Evolutionary conservation across 805 yeast species (phyloP).

Genomic region (Zygotorulaspora danielsina): DNA sequence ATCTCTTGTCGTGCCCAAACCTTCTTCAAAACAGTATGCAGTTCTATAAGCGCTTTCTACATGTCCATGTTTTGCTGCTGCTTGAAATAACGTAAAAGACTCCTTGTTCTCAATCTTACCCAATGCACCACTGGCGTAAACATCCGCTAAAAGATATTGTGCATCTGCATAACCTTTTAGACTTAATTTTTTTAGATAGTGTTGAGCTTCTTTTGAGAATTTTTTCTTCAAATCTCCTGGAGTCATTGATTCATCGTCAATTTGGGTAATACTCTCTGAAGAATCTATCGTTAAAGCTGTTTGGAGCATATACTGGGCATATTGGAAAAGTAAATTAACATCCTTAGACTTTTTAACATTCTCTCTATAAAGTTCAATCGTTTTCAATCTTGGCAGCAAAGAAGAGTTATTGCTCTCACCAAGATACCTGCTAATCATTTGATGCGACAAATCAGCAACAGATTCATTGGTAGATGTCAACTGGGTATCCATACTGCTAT

Average conservation of each 20-base stretch:
- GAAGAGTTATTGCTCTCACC: slow-evolving; percentile 46
- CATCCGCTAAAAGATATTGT: slow-evolving; percentile 89
- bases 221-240: slow-evolving; percentile 43
- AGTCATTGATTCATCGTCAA: slow-evolving; percentile 5
- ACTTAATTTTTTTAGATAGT: slow-evolving; percentile 62
- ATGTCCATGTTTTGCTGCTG: slow-evolving; percentile 93
- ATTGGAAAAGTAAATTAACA: slow-evolving; percentile 81
- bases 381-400: slow-evolving; percentile 70
- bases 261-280: slow-evolving; percentile 10
- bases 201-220: slow-evolving; percentile 71
- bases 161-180: slow-evolving; percentile 85
- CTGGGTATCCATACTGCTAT: slow-evolving; percentile 33
- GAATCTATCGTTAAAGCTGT: slow-evolving; percentile 64
- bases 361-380: slow-evolving; percentile 79
- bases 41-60: slow-evolving; percentile 88
- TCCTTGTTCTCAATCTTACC: slow-evolving; percentile 76
- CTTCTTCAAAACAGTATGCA: slow-evolving; percentile 88
- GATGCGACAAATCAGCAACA: slow-evolving; percentile 50
- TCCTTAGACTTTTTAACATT: slow-evolving; percentile 83
- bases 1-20: slow-evolving; percentile 87
- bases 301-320: slow-evolving; percentile 85
- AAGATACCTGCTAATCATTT: slow-evolving; percentile 47
- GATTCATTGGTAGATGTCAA: slow-evolving; percentile 39
- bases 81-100: slow-evolving; percentile 70
- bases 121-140: slow-evolving; percentile 76